Base-by-base conservation (phyloP, 805 yeast species). In the Suhomyces sp. region DNA sequence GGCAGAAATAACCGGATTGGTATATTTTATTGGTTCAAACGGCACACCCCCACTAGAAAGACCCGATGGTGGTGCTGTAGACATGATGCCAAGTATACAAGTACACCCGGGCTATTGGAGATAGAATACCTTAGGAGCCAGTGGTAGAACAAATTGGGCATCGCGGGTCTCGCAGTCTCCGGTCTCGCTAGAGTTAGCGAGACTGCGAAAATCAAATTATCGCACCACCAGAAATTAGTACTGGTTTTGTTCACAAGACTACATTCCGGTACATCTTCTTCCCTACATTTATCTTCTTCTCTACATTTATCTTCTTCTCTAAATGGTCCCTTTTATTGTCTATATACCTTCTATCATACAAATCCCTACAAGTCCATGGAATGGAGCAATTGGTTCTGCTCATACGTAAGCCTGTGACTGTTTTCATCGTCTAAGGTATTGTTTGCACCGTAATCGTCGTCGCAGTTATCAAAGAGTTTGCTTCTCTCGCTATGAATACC, bases 361-460 rank as follows among this genome's bases (percentile, higher is more conserved):
- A 7, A 9, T 41, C 6, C 21, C 29, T 46, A 47, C 39, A 53
- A 63, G 20, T 73, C 73, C 45, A 82, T 62, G 60, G 78, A 83
- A 39, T 69, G 69, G 47, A 81, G 63, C 13, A 83, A 62, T 59
- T 79, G 80, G 41, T 66, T 65, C 59, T 83, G 86, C 61, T 83
- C 87, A 56, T 67, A 78, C 0, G 85, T 80, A 31, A 81, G 64
- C 0, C 15, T 46, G 4, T 20, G n/a, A n/a, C n/a, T 15, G 25
- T 8, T n/a, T n/a, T 46, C 22, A 3, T 8, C 41, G 41, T 33
- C 39, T 33, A 37, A 22, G 22, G 41, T 37, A 3, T 37, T 37
- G 15, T 35, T 22, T 9, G 48, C 35, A 24, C 48, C 37, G 10
- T 19, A 21, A 69, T 68, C 50, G 9, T 40, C 27, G 15, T 47